Base-by-base conservation (phyloP, 768 basidiomycete genomes). In the Tulasnella calospora region DNA sequence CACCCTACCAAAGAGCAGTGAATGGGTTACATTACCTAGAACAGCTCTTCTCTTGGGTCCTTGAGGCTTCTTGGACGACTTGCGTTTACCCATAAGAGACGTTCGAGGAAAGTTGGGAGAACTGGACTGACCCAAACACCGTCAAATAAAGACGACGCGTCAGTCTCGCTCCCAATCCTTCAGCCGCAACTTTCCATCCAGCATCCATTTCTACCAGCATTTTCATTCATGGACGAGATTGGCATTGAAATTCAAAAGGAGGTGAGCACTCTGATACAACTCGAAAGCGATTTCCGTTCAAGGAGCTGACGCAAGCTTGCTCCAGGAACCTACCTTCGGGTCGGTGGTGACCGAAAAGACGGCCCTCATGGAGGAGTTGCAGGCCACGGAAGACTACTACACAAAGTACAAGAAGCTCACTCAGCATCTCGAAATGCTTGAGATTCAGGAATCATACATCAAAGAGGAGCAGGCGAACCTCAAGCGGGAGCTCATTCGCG, bases 381-480 rank as follows among this genome's bases (percentile, higher is more conserved):
- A 96, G 82, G 87, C 90, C 78, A 61, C 44, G 23, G 94, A 98
- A 86, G 98, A 98, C 85, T 86, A 98, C 80, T 99, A 99, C 84
- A 91, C 94, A 85, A 98, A 96, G 85, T 98, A 94, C 90, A 97
- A 98, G 89, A 95, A 95, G 83, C 92, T 99, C 73, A 90, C 94
- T 74, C 92, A 95, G 71, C 97, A 99, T 83, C 88, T 96, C 44
- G 96, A 99, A 83, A 95, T 99, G 87, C 90, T 99, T 47, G 93
- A 94, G 74, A 94, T 95, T 36, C 92, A 93, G 82, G 94, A 98
- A 85, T 93, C 93, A 86, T 99, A 99, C 84, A 98, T 99, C 85
- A 97, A 99, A 84, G 97, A 99, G 82, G 98, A 99, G 84, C 96
- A 98, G 82, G 94, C 94, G 21, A 98, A 98, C 83, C 90, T 99